Evolutionary conservation across 306 rosid species (phyloP).

Genomic region (Amphicarpaea edgeworthii): DNA sequence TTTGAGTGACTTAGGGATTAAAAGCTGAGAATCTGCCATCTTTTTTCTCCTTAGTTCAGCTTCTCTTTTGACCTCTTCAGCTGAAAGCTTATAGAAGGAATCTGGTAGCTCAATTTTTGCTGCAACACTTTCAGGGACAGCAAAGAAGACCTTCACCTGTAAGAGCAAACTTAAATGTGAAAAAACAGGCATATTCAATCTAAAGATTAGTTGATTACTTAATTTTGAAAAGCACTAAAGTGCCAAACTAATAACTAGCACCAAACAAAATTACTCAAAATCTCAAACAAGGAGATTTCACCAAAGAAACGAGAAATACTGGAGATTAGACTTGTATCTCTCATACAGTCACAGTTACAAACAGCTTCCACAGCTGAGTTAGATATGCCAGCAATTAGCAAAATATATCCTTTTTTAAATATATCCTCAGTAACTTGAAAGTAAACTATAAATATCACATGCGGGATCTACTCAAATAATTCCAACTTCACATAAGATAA

Average conservation of each 20-base stretch:
- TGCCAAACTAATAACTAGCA: conserved; percentile 34
- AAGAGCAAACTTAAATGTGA: conserved; percentile 23
- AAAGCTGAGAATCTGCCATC: conserved; percentile 91
- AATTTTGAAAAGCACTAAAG: conserved; percentile 3
- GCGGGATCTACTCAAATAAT: not conserved
- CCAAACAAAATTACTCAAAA: not conserved
- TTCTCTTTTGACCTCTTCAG: conserved; percentile 85
- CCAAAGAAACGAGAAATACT: conserved; percentile 9
- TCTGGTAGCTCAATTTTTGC: conserved; percentile 90
- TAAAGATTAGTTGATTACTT: not conserved
- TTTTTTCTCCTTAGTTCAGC: conserved; percentile 85
- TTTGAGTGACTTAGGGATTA: conserved; percentile 79
- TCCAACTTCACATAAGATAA: not conserved
- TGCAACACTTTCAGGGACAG: conserved; percentile 86
- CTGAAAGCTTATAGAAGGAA: conserved; percentile 78
- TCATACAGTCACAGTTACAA: conserved; percentile 2
- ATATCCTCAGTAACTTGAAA: conserved; percentile 1
- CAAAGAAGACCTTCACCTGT: conserved; percentile 90
- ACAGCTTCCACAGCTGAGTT: conserved; percentile 29
- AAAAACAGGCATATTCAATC: conserved; percentile 31
- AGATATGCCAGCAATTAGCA: conserved; percentile 22
- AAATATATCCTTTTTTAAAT: conserved; percentile 7
- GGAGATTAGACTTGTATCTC: conserved; percentile 7
- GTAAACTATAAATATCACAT: not conserved
- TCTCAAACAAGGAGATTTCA: not conserved